These are phyloP conservation scores for Calonectria fujianensis DNA, from an alignment of 2,329 filamentous ascomycete species.

Conservation along the genomic window DNA sequence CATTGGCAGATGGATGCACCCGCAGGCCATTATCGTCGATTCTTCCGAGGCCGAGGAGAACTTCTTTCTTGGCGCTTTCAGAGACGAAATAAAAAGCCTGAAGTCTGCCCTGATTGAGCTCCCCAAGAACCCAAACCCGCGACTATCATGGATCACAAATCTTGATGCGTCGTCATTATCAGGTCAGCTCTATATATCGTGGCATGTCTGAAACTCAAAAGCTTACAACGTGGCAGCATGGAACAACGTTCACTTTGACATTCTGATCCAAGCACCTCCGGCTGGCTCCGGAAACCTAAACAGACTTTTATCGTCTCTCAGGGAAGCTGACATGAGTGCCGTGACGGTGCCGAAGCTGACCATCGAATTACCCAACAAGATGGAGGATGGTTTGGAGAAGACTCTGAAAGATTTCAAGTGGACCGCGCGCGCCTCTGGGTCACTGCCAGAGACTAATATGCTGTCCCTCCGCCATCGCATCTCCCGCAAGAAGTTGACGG, in stretches of 20 bases:
- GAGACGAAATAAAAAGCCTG: slow-evolving; percentile 70
- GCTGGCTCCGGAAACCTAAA: slow-evolving; percentile 84
- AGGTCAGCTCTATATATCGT: slow-evolving; percentile 64
- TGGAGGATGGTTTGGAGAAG: slow-evolving; percentile 78
- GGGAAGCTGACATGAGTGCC: slow-evolving; percentile 84
- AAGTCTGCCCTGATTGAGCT: slow-evolving; percentile 83
- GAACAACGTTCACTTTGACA: slow-evolving; percentile 86
- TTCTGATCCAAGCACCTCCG: slow-evolving; percentile 85
- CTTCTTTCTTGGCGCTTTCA: slow-evolving; percentile 79
- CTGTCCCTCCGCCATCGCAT: slow-evolving; percentile 87
- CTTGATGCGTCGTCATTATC: slow-evolving; percentile 83
- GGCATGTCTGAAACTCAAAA: slow-evolving; percentile 43
- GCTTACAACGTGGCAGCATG: slow-evolving; percentile 70
- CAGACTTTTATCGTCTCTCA: slow-evolving; percentile 85
- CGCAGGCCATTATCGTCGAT: slow-evolving; percentile 85
- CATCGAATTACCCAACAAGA: slow-evolving; percentile 84
- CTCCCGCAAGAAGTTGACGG: slow-evolving; percentile 72
- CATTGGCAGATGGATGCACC: slow-evolving; percentile 83
- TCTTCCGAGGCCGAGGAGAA: slow-evolving; percentile 78
- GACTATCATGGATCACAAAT: slow-evolving; percentile 85
- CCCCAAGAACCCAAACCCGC: slow-evolving; percentile 76
- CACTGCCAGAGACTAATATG: slow-evolving; percentile 67
- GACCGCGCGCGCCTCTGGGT: slow-evolving; percentile 70
- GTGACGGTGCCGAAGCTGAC: slow-evolving; percentile 83
- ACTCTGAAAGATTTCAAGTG: slow-evolving; percentile 81